These are phyloP conservation scores for Mycena sp. DNA, from an alignment of 1,284 basidiomycete species.

Conservation along the genomic window DNA sequence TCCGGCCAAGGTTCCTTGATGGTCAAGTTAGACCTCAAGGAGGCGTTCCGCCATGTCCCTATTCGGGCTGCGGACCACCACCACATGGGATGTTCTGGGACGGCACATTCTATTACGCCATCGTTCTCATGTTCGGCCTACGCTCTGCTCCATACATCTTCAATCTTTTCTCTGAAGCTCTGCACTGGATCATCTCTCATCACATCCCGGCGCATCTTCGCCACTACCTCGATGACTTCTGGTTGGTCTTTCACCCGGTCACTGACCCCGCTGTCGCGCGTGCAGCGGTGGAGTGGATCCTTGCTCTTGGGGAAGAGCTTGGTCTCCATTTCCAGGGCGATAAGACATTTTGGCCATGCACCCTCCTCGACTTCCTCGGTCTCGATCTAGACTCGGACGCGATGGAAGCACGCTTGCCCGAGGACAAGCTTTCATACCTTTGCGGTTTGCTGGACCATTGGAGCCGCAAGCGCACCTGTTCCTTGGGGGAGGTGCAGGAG, in stretches of 20 bases:
- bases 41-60: slow-evolving; percentile 49
- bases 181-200: slow-evolving; percentile 44
- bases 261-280: neutral
- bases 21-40: slow-evolving; percentile 49
- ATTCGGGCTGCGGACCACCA: slow-evolving; percentile 42
- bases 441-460: slow-evolving; percentile 28
- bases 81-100: slow-evolving; percentile 46
- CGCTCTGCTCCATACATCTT: slow-evolving; percentile 45
- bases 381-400: slow-evolving; percentile 41
- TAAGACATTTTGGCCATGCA: slow-evolving; percentile 16
- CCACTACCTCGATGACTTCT: slow-evolving; percentile 33
- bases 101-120: slow-evolving; percentile 38
- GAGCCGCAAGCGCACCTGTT: slow-evolving; percentile 20
- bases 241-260: slow-evolving; percentile 16
- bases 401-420: slow-evolving; percentile 45
- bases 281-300: slow-evolving; percentile 7
- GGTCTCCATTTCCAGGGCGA: slow-evolving; percentile 9
- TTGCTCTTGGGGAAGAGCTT: slow-evolving; percentile 2
- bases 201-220: slow-evolving; percentile 34
- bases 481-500: slow-evolving; percentile 34
- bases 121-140: slow-evolving; percentile 40
- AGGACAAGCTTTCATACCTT: slow-evolving; percentile 38
- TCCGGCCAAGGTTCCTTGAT: slow-evolving; percentile 41
- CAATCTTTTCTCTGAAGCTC: no score
- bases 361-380: slow-evolving; percentile 42